Conservation (phyloP, 2,329 filamentous ascomycete species). For the Anisogramma anomala region DNA sequence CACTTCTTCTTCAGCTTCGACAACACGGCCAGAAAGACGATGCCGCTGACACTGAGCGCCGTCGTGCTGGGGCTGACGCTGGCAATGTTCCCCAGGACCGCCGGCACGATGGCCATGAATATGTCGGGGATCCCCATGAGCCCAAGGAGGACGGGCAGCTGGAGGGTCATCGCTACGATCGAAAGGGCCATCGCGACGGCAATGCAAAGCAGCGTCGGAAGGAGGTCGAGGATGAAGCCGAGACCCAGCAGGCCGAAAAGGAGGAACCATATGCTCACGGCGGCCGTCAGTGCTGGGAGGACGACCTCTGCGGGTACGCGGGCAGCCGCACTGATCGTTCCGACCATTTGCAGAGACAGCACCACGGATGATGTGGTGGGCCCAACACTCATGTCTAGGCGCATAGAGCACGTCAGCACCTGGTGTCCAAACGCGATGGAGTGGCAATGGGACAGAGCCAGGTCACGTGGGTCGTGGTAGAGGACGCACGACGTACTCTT, state of each 20-base stretch:
- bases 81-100: neutral
- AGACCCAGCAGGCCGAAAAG: constrained; percentile 6
- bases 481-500: neutral
- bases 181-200: neutral
- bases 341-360: constrained; percentile 4
- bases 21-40: neutral
- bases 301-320: neutral
- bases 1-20: neutral
- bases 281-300: constrained; percentile 5
- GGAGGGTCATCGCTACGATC: neutral
- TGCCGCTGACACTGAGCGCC: neutral
- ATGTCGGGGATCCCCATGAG: constrained; percentile 1
- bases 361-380: constrained; percentile 1
- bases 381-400: constrained; percentile 5
- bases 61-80: constrained; percentile 1
- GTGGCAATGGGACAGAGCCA: neutral
- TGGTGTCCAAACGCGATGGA: neutral
- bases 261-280: constrained; percentile 7
- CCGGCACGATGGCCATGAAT: neutral
- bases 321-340: neutral
- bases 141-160: constrained; percentile 1
- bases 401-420: neutral
- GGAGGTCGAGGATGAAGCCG: constrained; percentile 4
- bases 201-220: neutral
- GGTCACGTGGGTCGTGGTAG: neutral